phyloP scores from a whole-genome alignment of 352 stramenopile species.

The Pythium aristosporum region DNA sequence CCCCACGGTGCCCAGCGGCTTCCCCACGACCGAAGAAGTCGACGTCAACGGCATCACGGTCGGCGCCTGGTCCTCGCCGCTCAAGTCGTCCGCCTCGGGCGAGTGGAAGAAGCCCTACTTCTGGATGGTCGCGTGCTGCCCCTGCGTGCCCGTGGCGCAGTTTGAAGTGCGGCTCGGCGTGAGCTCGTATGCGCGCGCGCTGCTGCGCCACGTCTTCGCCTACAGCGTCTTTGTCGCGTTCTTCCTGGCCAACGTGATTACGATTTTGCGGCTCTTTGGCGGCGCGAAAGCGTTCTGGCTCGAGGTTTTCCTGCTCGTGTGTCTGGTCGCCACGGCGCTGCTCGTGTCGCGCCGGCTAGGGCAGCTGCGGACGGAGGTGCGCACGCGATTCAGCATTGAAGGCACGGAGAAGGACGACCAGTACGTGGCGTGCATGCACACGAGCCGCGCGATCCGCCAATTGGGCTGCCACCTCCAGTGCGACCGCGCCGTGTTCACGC shows the following conservation, averaged over 20 bases:
- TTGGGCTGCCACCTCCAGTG: conserved; percentile 28
- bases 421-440: conserved; percentile 22
- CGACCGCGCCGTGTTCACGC: conserved; percentile 23
- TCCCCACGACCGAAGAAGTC: conserved; percentile 16
- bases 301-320: conserved; percentile 16
- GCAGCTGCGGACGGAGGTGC: conserved; percentile 26
- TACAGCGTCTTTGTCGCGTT: conserved; percentile 14
- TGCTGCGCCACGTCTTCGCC: conserved; percentile 12
- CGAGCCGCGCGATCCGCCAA: conserved; percentile 27
- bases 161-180: conserved; percentile 23
- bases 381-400: conserved; percentile 22
- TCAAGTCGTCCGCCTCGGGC: not conserved
- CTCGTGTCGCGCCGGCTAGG: conserved; percentile 17
- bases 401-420: conserved; percentile 24
- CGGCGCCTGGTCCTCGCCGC: conserved; percentile 13
- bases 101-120: conserved; percentile 22
- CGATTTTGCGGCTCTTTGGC: conserved; percentile 7
- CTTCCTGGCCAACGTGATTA: conserved; percentile 15
- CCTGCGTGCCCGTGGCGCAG: conserved; percentile 24
- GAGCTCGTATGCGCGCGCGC: conserved; percentile 13
- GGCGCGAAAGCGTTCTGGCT: conserved; percentile 9
- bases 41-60: conserved; percentile 28
- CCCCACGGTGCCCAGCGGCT: conserved; percentile 13
- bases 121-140: conserved; percentile 26
- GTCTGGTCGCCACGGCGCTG: conserved; percentile 2